These are phyloP conservation scores for Nicotiana tabacum DNA, from an alignment of 257 asterid species.

Conservation along the genomic window DNA sequence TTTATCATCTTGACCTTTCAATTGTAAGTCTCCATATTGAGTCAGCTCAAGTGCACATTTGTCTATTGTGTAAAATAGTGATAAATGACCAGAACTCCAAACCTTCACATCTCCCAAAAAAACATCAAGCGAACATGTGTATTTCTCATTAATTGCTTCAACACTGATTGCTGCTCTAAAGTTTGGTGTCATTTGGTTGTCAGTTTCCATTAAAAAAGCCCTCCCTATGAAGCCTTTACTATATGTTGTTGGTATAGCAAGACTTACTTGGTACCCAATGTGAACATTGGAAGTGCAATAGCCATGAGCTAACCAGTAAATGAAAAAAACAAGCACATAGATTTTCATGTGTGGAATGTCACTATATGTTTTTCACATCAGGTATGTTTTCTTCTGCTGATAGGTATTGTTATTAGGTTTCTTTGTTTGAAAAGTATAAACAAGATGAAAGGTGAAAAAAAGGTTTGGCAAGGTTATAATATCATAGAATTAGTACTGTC, in stretches of 20 bases:
- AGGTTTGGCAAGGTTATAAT: conserved; percentile 15
- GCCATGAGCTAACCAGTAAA: conserved; percentile 13
- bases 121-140: conserved; percentile 62
- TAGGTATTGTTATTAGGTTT: background rate
- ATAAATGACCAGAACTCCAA: conserved; percentile 79
- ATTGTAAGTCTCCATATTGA: conserved; percentile 48
- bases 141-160: conserved; percentile 46
- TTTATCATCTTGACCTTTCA: conserved; percentile 40
- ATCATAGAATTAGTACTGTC: conserved; percentile 13
- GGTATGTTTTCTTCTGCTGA: conserved; percentile 3
- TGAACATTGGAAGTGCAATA: conserved; percentile 39
- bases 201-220: conserved; percentile 56
- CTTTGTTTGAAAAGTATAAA: background rate
- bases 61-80: conserved; percentile 49
- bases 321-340: conserved; percentile 25
- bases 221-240: conserved; percentile 56
- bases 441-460: background rate
- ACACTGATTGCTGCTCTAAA: conserved; percentile 61
- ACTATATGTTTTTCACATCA: conserved; percentile 1
- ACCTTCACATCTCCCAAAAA: conserved; percentile 65
- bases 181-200: conserved; percentile 30
- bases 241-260: conserved; percentile 57
- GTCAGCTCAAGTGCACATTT: conserved; percentile 55
- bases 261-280: conserved; percentile 48
- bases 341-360: conserved; percentile 33